phyloP scores from a whole-genome alignment of 106 monocot genomes.

The Dendrobium officinale region DNA sequence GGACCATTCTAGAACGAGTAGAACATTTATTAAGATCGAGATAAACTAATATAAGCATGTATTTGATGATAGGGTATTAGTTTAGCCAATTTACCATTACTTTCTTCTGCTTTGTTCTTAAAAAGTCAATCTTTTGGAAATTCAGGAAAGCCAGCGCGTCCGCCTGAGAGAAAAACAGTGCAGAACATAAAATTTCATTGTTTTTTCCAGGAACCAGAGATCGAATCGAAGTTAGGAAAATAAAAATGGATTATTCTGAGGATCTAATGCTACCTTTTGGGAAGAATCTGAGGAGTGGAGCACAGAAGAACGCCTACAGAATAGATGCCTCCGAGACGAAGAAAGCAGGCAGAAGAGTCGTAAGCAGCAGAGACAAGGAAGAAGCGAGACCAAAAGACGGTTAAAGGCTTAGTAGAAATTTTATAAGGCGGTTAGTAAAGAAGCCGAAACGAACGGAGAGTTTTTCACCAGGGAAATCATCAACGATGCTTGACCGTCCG shows the following conservation, averaged over 20 bases:
- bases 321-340: background rate
- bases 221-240: background rate
- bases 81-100: slow-evolving; percentile 5
- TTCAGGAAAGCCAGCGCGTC: background rate
- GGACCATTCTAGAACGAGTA: no score
- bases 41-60: background rate
- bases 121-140: slow-evolving; percentile 8
- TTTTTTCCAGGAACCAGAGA: background rate
- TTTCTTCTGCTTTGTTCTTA: slow-evolving; percentile 8
- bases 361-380: background rate
- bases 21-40: background rate
- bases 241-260: slow-evolving; percentile 2
- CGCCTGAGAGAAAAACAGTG: background rate
- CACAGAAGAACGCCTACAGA: no score
- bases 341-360: background rate
- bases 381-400: background rate
- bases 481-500: background rate
- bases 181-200: background rate
- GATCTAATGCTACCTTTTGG: slow-evolving; percentile 7
- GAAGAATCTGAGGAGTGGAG: background rate
- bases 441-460: background rate
- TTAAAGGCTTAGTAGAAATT: background rate
- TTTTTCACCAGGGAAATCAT: background rate
- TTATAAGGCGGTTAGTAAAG: slow-evolving; percentile 6
- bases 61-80: background rate